These are phyloP conservation scores for Madurella fahalii DNA, from an alignment of 2,329 filamentous ascomycete species.

Conservation along the genomic window DNA sequence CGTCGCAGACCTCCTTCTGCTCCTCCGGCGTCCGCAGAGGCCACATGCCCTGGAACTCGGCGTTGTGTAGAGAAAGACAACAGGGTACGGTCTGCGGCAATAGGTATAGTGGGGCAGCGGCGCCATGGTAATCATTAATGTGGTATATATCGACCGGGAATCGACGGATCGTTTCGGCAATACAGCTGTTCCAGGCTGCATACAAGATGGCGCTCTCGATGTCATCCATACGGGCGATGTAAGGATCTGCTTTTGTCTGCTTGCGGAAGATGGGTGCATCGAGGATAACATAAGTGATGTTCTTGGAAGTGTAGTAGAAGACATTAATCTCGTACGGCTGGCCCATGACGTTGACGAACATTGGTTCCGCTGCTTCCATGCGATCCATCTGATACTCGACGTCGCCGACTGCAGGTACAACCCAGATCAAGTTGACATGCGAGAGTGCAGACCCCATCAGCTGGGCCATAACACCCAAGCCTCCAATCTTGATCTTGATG, in stretches of 20 bases:
- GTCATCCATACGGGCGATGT: conserved; percentile 66
- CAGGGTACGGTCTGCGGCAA: conserved; percentile 59
- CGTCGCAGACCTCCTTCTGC: conserved; percentile 58
- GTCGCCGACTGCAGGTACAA: conserved; percentile 59
- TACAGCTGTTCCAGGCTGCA: conserved; percentile 67
- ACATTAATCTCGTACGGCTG: conserved; percentile 58
- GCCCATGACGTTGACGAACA: conserved; percentile 59
- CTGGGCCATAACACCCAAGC: conserved; percentile 66
- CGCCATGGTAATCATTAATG: conserved; percentile 37
- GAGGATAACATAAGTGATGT: conserved; percentile 65
- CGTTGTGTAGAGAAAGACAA: conserved; percentile 63
- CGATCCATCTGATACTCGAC: conserved; percentile 59
- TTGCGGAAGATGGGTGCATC: conserved; percentile 64
- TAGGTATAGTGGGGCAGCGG: conserved; percentile 57
- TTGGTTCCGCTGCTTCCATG: conserved; percentile 50
- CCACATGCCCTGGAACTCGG: conserved; percentile 67
- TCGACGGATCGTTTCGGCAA: conserved; percentile 58
- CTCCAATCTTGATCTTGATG: conserved; percentile 69
- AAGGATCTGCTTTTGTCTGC: conserved; percentile 59
- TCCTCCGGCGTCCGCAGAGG: conserved; percentile 61
- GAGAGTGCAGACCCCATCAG: conserved; percentile 63
- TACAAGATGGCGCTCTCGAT: conserved; percentile 65
- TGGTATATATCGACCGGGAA: conserved; percentile 45
- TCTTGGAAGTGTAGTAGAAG: conserved; percentile 59
- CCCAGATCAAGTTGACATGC: conserved; percentile 63